A percentile compares a stretch with the other conserved stretches of the same genome.
Conservation (phyloP, 169 alveolate genomes). For the Plasmodium reichenowi region DNA sequence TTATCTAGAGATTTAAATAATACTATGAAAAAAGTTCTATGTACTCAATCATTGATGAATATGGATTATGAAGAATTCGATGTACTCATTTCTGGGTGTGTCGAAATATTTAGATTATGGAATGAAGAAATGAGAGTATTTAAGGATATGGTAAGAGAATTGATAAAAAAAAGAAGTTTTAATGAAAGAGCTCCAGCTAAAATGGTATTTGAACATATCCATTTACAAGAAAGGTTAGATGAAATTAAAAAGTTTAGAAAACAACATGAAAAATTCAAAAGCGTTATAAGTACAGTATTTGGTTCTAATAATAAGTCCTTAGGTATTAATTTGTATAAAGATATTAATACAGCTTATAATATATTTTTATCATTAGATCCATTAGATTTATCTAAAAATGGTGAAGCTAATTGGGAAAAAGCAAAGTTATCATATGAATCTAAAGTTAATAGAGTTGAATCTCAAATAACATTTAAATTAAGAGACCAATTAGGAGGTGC, state of each 20-base stretch:
- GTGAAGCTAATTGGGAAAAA: slow-evolving; percentile 89
- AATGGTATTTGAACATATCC: slow-evolving; percentile 90
- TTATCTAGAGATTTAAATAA: slow-evolving; percentile 91
- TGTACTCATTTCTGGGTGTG: slow-evolving; percentile 87
- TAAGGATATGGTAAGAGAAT: slow-evolving; percentile 90
- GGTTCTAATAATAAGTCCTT: slow-evolving; percentile 79
- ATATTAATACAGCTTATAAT: slow-evolving; percentile 90
- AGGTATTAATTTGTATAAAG: slow-evolving; percentile 85
- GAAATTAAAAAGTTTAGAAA: slow-evolving; percentile 93
- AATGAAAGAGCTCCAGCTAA: slow-evolving; percentile 89
- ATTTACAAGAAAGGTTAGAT: slow-evolving; percentile 90
- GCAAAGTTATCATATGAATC: slow-evolving; percentile 92
- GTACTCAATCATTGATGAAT: slow-evolving; percentile 85
- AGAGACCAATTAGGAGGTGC: slow-evolving; percentile 97
- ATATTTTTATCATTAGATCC: slow-evolving; percentile 85
- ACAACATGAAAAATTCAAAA: slow-evolving; percentile 94
- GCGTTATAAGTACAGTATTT: slow-evolving; percentile 88
- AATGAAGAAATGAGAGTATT: slow-evolving; percentile 92
- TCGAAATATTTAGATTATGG: slow-evolving; percentile 94
- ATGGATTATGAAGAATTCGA: slow-evolving; percentile 91
- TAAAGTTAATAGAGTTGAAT: slow-evolving; percentile 95
- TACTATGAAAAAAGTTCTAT: slow-evolving; percentile 62
- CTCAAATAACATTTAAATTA: slow-evolving; percentile 93
- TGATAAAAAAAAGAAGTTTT: slow-evolving; percentile 90
- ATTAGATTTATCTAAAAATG: slow-evolving; percentile 89